A percentile compares a stretch with the other conserved stretches of the same genome.
phyloP scores from a whole-genome alignment of 129 eudicot species.

The Gnaphalium uliginosum region DNA sequence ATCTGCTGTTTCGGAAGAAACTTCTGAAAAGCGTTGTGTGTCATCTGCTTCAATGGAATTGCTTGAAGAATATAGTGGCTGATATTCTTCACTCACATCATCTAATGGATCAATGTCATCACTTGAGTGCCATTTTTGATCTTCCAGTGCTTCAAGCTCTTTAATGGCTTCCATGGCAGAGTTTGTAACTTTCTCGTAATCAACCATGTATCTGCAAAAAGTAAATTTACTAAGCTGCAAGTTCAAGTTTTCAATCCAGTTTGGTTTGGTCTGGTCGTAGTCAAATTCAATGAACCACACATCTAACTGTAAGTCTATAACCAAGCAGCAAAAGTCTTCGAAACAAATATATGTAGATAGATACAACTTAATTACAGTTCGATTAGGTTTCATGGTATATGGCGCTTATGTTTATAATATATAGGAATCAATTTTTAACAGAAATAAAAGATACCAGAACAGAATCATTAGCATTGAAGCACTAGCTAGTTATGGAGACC shows the following conservation, averaged over 20 bases:
- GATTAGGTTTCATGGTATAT: not conserved
- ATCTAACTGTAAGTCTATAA: not conserved
- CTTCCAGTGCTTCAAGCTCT: slow-evolving; percentile 47
- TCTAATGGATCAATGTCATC: slow-evolving; percentile 36
- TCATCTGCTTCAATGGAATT: slow-evolving; percentile 36
- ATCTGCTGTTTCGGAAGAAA: slow-evolving; percentile 17
- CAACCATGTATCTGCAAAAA: slow-evolving; percentile 37
- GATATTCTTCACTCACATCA: slow-evolving; percentile 27
- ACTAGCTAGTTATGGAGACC: not conserved
- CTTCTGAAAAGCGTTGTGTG: slow-evolving; percentile 17
- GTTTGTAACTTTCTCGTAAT: slow-evolving; percentile 43
- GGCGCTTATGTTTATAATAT: not conserved
- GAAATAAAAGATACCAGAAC: not conserved
- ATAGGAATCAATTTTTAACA: not conserved
- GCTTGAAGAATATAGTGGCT: slow-evolving; percentile 7
- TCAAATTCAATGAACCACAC: not conserved
- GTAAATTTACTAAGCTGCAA: not conserved
- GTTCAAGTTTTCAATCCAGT: not conserved
- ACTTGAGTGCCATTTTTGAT: slow-evolving; percentile 27
- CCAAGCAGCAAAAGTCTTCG: not conserved
- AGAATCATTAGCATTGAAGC: not conserved
- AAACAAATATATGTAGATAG: not conserved
- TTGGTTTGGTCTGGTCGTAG: not conserved
- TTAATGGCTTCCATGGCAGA: slow-evolving; percentile 48
- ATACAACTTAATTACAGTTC: not conserved